phyloP scores from a whole-genome alignment of 2,329 filamentous ascomycete genomes.

The Penicillium sp. region DNA sequence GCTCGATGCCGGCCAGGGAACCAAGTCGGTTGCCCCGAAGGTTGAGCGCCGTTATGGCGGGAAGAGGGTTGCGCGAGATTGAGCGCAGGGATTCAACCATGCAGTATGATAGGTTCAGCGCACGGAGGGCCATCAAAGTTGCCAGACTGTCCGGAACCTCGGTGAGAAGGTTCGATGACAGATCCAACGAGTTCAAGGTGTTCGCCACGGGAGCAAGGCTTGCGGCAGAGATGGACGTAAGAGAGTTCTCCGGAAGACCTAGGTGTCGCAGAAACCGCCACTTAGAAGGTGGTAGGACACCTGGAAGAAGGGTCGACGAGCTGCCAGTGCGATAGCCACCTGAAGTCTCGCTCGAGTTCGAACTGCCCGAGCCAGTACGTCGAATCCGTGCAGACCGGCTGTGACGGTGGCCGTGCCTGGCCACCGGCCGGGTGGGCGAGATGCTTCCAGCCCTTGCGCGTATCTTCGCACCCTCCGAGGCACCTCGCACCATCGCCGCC shows the following conservation, averaged over 20 bases:
- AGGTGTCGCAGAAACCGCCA: constrained; percentile 94
- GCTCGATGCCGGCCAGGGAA: constrained; percentile 85
- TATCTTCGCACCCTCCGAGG: constrained; percentile 49
- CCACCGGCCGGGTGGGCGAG: constrained; percentile 72
- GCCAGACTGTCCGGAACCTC: constrained; percentile 90
- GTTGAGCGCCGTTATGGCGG: constrained; percentile 89
- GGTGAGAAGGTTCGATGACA: constrained; percentile 89
- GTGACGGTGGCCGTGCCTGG: constrained; percentile 65
- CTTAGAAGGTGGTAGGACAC: constrained; percentile 74
- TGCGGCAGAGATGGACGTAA: constrained; percentile 70
- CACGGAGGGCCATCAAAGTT: constrained; percentile 78
- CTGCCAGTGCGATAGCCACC: constrained; percentile 57
- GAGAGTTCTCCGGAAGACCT: constrained; percentile 82
- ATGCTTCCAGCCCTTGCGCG: constrained; percentile 61
- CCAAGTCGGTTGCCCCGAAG: constrained; percentile 81
- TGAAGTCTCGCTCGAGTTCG: constrained; percentile 67
- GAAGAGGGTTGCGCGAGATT: constrained; percentile 72
- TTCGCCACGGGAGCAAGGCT: constrained; percentile 79
- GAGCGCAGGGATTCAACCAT: constrained; percentile 96
- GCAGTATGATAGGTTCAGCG: constrained; percentile 89
- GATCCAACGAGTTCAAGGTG: constrained; percentile 83
- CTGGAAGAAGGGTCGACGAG: constrained; percentile 69
- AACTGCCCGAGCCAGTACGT: constrained; percentile 87
- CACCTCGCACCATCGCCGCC: constrained; percentile 50
- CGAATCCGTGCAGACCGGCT: constrained; percentile 68